These are phyloP conservation scores for Fistulifera pelliculosa DNA, from an alignment of 108 stramenopile species.

Conservation along the genomic window DNA sequence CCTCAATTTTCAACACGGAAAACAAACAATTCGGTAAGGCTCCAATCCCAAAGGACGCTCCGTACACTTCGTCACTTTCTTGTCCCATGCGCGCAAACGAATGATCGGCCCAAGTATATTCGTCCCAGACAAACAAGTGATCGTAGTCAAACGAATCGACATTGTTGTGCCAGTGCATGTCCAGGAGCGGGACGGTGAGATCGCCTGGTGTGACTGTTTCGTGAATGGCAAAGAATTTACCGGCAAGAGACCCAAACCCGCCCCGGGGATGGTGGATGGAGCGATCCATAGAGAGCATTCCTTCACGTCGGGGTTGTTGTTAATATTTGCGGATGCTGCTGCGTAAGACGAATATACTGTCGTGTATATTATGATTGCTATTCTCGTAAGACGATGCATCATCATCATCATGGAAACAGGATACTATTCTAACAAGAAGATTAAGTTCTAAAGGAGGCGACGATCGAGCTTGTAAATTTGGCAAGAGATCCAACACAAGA, in stretches of 20 bases:
- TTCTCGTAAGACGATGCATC: too few species aligned
- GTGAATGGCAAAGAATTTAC: conserved; percentile 14
- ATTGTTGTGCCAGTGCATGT: conserved; percentile 14
- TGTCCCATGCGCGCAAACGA: neutral
- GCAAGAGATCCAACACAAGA: too few species aligned
- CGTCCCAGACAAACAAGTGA: conserved; percentile 22
- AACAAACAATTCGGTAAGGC: conserved; percentile 37
- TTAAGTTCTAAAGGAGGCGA: too few species aligned
- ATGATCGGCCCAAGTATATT: conserved; percentile 12
- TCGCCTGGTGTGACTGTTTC: conserved; percentile 22
- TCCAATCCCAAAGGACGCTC: conserved; percentile 1
- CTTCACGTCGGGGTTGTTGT: neutral
- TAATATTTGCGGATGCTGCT: too few species aligned
- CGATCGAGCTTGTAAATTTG: too few species aligned
- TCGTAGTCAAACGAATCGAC: neutral
- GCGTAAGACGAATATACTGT: too few species aligned
- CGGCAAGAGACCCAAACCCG: conserved; percentile 54
- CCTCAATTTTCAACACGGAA: conserved; percentile 23
- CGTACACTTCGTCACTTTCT: neutral
- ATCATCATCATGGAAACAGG: too few species aligned
- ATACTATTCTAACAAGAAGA: too few species aligned
- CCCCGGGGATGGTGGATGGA: conserved; percentile 41
- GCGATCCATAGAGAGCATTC: conserved; percentile 42
- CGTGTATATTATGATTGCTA: too few species aligned
- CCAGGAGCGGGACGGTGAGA: conserved; percentile 16